Evolutionary conservation across 2,329 filamentous ascomycete species (phyloP).

Genomic region (Ceratocystis cacaofunesta): DNA sequence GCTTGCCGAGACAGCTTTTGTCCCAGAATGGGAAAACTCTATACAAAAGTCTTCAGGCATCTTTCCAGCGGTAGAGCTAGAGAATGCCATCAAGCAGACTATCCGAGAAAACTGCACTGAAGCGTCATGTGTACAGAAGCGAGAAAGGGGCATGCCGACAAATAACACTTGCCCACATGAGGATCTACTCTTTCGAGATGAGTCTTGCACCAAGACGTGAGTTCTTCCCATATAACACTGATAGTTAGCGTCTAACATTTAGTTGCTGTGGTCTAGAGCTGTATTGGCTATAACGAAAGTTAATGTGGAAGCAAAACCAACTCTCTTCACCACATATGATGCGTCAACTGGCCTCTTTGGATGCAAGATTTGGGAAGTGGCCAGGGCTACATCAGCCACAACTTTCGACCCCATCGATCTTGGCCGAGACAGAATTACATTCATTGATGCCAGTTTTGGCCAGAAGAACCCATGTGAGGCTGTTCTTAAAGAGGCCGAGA

Average conservation of each 20-base stretch:
- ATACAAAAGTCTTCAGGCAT: neutral
- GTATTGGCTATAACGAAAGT: neutral
- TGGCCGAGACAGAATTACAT: neutral
- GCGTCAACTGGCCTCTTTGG: slow-evolving; percentile 16
- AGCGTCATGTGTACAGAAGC: neutral
- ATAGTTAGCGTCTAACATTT: neutral
- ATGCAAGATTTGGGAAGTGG: slow-evolving; percentile 23
- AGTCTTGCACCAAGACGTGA: neutral
- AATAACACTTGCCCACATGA: neutral
- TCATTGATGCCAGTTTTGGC: too few relatives aligned
- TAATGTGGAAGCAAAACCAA: slow-evolving; percentile 16
- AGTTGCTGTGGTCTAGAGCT: neutral
- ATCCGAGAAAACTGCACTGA: neutral
- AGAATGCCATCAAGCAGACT: neutral
- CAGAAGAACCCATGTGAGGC: too few relatives aligned
- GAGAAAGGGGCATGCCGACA: neutral
- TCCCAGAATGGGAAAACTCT: neutral
- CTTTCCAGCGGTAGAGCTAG: neutral
- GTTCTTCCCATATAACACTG: neutral
- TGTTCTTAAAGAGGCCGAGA: too few relatives aligned
- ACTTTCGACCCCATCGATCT: slow-evolving; percentile 23
- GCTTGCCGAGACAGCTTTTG: neutral
- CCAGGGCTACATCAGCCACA: slow-evolving; percentile 22
- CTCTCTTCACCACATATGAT: slow-evolving; percentile 22
- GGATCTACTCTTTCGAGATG: neutral